Evolutionary conservation across 139 green algal genomes (phyloP).

Genomic region (Axilococcus clingmanii): DNA sequence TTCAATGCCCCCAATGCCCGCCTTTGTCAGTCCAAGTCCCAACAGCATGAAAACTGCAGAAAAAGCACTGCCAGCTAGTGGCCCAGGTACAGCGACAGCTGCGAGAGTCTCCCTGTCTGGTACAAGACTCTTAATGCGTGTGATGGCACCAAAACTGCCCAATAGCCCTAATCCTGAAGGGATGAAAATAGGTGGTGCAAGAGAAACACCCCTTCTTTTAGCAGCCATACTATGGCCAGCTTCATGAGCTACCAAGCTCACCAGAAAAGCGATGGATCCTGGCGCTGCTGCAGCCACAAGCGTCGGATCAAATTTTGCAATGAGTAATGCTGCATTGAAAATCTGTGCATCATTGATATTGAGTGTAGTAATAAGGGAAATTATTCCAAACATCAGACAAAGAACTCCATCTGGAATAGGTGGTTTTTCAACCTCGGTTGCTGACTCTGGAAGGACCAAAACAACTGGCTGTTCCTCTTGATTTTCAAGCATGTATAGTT

Average conservation of each 20-base stretch:
- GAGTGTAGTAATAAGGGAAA: conserved; percentile 45
- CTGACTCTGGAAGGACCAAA: conserved; percentile 41
- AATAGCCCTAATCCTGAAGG: conserved; percentile 60
- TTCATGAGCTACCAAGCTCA: conserved; percentile 46
- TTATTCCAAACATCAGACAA: conserved; percentile 39
- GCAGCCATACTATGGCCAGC: conserved; percentile 48
- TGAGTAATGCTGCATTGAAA: conserved; percentile 28
- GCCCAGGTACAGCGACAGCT: conserved; percentile 38
- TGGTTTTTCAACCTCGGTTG: conserved; percentile 4
- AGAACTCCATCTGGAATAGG: conserved; percentile 33
- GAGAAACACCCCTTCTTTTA: conserved; percentile 34
- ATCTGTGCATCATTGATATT: conserved; percentile 50
- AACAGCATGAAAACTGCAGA: conserved; percentile 33
- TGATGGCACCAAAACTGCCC: conserved; percentile 76
- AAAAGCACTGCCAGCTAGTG: conserved; percentile 31
- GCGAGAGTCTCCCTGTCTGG: conserved; percentile 35
- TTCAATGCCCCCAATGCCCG: conserved; percentile 32
- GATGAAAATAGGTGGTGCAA: conserved; percentile 68
- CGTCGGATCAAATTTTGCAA: conserved; percentile 9
- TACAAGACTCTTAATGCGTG: conserved; percentile 42
- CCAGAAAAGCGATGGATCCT: conserved; percentile 27
- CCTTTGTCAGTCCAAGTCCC: conserved; percentile 39
- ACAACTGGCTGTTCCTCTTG: conserved; percentile 57
- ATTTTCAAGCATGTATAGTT: conserved; percentile 63
- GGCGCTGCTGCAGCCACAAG: conserved; percentile 35